Percentiles rank a stretch among this genome's conserved stretches.
These are phyloP conservation scores for Nidula microcarpa DNA, from an alignment of 768 basidiomycete genomes.

Conservation along the genomic window DNA sequence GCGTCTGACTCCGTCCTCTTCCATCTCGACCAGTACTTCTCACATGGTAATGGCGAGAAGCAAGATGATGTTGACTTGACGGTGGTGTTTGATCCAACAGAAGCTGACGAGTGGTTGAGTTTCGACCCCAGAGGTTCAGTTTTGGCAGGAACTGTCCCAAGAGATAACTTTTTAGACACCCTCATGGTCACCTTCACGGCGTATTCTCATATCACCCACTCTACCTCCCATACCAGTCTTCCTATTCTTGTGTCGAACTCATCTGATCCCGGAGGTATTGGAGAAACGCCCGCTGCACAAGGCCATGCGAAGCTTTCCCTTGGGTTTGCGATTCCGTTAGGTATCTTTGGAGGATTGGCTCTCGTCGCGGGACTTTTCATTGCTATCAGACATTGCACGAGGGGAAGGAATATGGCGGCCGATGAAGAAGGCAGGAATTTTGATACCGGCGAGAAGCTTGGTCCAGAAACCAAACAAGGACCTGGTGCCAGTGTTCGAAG, in stretches of 20 bases:
- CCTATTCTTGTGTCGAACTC: conserved; percentile 40
- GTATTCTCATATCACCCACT: conserved; percentile 61
- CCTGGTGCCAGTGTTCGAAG: too few species aligned
- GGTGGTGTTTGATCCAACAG: conserved; percentile 49
- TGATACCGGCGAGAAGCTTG: too few species aligned
- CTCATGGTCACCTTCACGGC: conserved; percentile 62
- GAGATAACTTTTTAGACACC: conserved; percentile 30
- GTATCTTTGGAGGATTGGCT: too few species aligned
- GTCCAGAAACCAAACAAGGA: too few species aligned
- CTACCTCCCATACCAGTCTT: conserved; percentile 65
- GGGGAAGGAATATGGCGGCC: too few species aligned
- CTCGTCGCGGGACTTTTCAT: too few species aligned
- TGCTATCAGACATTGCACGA: too few species aligned
- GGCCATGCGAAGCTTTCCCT: too few species aligned
- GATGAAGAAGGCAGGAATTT: too few species aligned
- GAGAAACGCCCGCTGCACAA: conserved; percentile 25
- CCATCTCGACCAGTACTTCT: conserved; percentile 52
- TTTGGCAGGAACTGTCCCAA: conserved; percentile 58
- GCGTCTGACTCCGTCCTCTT: conserved; percentile 52
- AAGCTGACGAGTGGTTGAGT: conserved; percentile 44
- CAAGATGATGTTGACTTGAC: conserved; percentile 41
- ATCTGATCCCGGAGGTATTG: conserved; percentile 22
- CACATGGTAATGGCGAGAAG: conserved; percentile 37
- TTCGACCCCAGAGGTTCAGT: conserved; percentile 43
- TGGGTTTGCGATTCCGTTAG: too few species aligned